A percentile compares a stretch with the other conserved stretches of the same genome.
Evolutionary conservation across 169 alveolate species (phyloP).

Genomic region (Cyclospora cayetanensis): DNA sequence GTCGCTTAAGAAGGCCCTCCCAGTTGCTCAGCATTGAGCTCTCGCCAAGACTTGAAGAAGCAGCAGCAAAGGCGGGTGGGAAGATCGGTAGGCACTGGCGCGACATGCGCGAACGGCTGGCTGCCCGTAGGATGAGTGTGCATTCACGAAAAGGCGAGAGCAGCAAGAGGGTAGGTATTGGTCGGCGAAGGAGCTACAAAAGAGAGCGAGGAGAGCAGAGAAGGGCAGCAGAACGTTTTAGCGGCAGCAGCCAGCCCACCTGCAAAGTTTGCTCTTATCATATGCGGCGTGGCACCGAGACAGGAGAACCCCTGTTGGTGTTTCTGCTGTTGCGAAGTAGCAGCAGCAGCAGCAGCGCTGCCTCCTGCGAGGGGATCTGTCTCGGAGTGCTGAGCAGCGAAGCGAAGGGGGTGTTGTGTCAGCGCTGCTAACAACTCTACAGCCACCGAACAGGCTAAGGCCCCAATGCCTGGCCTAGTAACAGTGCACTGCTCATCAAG

Average conservation of each 20-base stretch:
- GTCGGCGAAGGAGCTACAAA: background rate
- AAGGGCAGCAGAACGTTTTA: background rate
- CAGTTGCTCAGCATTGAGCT: too few species aligned
- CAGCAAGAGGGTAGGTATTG: too few species aligned
- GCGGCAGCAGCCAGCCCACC: background rate
- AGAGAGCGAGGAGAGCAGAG: background rate
- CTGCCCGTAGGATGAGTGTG: too few species aligned
- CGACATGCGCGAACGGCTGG: too few species aligned
- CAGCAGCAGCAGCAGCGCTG: constrained; percentile 38
- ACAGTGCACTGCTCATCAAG: constrained; percentile 96
- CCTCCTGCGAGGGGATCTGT: constrained; percentile 47
- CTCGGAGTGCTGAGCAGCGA: constrained; percentile 68
- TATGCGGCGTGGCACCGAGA: constrained; percentile 73
- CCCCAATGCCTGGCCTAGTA: constrained; percentile 93
- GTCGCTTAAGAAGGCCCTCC: too few species aligned
- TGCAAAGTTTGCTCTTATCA: constrained; percentile 64
- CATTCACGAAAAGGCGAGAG: too few species aligned
- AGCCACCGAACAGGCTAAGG: constrained; percentile 86
- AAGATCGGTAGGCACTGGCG: too few species aligned
- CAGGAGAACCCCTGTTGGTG: constrained; percentile 45
- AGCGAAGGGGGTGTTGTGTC: constrained; percentile 81
- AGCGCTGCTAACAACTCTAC: constrained; percentile 89
- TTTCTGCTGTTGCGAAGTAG: constrained; percentile 16
- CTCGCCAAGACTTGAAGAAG: too few species aligned
- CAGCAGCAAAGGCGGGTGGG: too few species aligned